Conservation (phyloP, 805 yeast genomes). For the Zygosaccharomyces pseudorouxii region DNA sequence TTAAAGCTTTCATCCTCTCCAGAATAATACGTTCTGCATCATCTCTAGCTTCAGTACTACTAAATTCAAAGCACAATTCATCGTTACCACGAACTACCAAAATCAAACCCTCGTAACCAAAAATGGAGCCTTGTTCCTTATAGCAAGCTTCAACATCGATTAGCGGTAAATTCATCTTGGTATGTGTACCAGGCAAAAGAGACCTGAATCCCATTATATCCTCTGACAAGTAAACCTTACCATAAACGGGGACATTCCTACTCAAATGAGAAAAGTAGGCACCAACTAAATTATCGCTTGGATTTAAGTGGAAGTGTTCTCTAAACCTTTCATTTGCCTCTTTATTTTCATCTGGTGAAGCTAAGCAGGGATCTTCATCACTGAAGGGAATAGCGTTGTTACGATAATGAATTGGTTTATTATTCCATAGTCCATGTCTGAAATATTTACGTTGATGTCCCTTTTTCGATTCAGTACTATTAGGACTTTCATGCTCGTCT, state of each 20-base stretch:
- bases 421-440: conserved; percentile 46
- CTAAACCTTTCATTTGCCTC: conserved; percentile 56
- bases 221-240: conserved; percentile 71
- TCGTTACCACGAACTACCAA: conserved; percentile 70
- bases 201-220: conserved; percentile 75
- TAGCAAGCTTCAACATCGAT: conserved; percentile 64
- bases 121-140: conserved; percentile 62
- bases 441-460: conserved; percentile 1
- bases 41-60: conserved; percentile 58
- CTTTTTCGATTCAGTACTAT: background rate
- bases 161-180: conserved; percentile 79
- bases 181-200: conserved; percentile 67
- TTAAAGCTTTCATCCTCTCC: conserved; percentile 45
- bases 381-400: conserved; percentile 37
- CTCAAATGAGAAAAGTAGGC: conserved; percentile 67
- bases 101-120: conserved; percentile 67
- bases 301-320: conserved; percentile 59
- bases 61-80: conserved; percentile 72
- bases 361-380: conserved; percentile 44
- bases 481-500: conserved; percentile 13
- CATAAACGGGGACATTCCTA: conserved; percentile 73
- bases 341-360: conserved; percentile 40
- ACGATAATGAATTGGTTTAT: conserved; percentile 59
- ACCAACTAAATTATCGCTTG: conserved; percentile 50
- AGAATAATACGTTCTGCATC: conserved; percentile 60